Evolutionary conservation across 1,284 basidiomycete genomes (phyloP).

Genomic region (Ceratobasidium sp.): DNA sequence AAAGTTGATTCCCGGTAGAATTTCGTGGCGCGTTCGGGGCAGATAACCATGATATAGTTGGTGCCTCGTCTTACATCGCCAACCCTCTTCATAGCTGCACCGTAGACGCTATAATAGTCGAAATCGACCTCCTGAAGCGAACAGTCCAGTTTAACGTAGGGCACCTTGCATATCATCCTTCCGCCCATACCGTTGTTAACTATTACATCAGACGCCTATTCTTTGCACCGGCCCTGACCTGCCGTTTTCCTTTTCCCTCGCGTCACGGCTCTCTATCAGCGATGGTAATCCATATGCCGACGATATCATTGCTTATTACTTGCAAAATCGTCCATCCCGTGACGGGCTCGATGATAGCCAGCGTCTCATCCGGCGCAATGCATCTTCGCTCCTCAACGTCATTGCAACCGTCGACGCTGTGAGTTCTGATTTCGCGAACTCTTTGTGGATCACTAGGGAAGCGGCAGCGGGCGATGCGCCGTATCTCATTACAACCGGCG

Average conservation of each 20-base stretch:
- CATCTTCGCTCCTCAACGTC: neutral
- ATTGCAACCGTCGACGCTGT: neutral
- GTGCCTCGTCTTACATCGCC: neutral
- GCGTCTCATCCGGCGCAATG: neutral
- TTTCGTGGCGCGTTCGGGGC: neutral
- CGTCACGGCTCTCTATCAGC: neutral
- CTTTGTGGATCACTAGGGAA: neutral
- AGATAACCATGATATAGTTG: neutral
- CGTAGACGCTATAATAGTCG: neutral
- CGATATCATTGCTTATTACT: constrained; percentile 2
- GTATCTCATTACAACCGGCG: neutral
- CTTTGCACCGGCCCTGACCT: neutral
- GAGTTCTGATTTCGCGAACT: neutral
- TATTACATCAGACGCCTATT: neutral
- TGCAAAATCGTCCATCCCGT: neutral
- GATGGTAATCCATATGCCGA: neutral
- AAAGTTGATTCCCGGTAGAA: too few species aligned
- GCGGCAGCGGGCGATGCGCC: neutral
- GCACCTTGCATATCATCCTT: too few species aligned
- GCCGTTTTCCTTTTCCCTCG: neutral
- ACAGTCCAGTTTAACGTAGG: neutral
- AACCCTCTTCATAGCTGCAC: constrained; percentile 11
- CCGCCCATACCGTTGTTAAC: neutral
- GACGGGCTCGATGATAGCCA: neutral
- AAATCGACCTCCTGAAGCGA: neutral